These are phyloP conservation scores for Rhizopogon vinicolor DNA, from an alignment of 768 basidiomycete species.

Conservation along the genomic window DNA sequence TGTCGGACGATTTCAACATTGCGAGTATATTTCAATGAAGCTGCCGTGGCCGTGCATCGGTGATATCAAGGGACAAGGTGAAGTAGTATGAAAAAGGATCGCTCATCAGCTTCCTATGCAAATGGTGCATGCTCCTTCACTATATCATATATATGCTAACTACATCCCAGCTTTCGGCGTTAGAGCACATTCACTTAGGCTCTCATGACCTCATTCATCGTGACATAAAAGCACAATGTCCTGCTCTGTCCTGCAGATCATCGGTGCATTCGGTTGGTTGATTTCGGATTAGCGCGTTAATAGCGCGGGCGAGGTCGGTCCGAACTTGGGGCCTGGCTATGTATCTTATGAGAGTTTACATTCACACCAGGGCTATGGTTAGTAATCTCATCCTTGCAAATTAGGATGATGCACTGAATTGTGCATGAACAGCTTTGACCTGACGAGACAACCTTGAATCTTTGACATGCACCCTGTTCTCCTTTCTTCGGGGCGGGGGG, in stretches of 20 bases:
- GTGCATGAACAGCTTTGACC: too few species aligned
- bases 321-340: too few species aligned
- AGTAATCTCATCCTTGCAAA: too few species aligned
- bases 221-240: conserved; percentile 23
- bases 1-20: conserved; percentile 26
- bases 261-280: too few species aligned
- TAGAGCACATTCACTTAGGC: neutral
- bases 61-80: conserved; percentile 11
- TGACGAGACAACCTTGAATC: neutral
- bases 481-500: too few species aligned
- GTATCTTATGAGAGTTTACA: conserved; percentile 28
- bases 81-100: conserved; percentile 15
- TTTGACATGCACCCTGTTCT: too few species aligned
- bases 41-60: conserved; percentile 1
- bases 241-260: too few species aligned
- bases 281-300: too few species aligned
- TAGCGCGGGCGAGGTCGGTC: too few species aligned
- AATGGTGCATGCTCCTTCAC: neutral
- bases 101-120: conserved; percentile 2
- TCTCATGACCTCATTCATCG: conserved; percentile 28
- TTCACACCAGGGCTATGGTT: conserved; percentile 11
- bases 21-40: conserved; percentile 28
- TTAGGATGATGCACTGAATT: too few species aligned
- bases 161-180: neutral
- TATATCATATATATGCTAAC: neutral